phyloP scores from a whole-genome alignment of 495 filamentous ascomycete species.

The Penicillium paradoxum region DNA sequence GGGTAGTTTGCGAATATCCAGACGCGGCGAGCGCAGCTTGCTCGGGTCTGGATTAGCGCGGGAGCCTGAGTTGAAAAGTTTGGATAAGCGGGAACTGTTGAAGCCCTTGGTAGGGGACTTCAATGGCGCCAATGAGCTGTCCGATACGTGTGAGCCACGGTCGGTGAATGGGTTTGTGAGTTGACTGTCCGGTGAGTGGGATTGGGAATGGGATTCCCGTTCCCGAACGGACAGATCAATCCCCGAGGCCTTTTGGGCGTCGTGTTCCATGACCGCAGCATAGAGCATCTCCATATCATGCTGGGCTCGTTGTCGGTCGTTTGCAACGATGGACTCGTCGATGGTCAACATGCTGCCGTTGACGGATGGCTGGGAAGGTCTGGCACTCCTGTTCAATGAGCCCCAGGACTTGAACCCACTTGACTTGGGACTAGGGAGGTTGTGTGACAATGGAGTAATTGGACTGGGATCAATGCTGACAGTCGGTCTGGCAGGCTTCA shows the following conservation, averaged over 20 bases:
- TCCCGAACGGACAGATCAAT: constrained; percentile 15
- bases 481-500: constrained; percentile 49
- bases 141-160: constrained; percentile 19
- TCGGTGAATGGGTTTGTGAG: constrained; percentile 40
- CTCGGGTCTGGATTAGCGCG: constrained; percentile 50
- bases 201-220: constrained; percentile 22
- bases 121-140: constrained; percentile 11
- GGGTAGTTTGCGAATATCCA: constrained; percentile 48
- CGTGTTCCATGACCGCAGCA: constrained; percentile 84
- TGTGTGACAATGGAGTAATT: constrained; percentile 33
- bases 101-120: constrained; percentile 28
- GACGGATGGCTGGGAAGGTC: constrained; percentile 33
- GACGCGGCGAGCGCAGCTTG: constrained; percentile 48
- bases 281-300: constrained; percentile 86
- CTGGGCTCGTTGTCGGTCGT: constrained; percentile 67
- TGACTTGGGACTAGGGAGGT: constrained; percentile 39
- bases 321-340: constrained; percentile 68
- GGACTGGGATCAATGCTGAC: constrained; percentile 48
- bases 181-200: constrained; percentile 33
- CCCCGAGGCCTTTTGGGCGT: constrained; percentile 58
- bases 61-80: constrained; percentile 51
- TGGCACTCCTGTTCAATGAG: constrained; percentile 31
- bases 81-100: constrained; percentile 34
- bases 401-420: constrained; percentile 40
- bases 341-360: constrained; percentile 56